Base-by-base conservation (phyloP, 2,329 filamentous ascomycete species). In the Penicillium sp. region DNA sequence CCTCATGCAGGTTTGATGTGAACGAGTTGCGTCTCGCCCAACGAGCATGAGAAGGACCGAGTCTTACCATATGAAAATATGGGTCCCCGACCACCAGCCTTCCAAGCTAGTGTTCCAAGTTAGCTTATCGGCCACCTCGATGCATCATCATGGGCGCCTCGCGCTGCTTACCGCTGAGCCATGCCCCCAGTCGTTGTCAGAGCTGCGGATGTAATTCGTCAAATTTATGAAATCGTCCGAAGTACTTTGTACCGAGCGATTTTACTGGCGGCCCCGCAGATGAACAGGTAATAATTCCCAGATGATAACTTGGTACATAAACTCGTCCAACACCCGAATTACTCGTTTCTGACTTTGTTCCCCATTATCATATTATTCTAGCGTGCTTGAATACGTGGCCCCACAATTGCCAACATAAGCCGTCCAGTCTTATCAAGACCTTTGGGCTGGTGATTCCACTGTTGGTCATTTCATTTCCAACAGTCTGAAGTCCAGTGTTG, bases 81-180 rank as follows among this genome's bases (percentile, higher is more conserved):
- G 23, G 29, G 9, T 53, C 40, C 27, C 25, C 25, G 31, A 8
- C 25, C 45, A 39, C 38, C 25, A 41, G 34, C 38, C 12, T 23
- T 32, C 29, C 25, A 23, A 25, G 21, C 56, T 55, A 55, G 52
- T 52, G 56, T 58, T 52, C 44, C 56, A 58, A 23, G 47, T 55
- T 55, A 40, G 46, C 49, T 44, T 58, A 48, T 35, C 27, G 48
- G 49, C 52, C 47, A 39, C 39, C 49, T 29, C 53, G 52, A 44
- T 35, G 51, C 52, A 52, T 46, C 42, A 44, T 31, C 29, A 46
- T 42, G 49, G 49, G 47, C 44, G 44, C 56, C 32, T 52, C 48
- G 35, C 18, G 25, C 29, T 52, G 48, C 50, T 58, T 58, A 51
- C 56, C 56, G 56, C 56, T 53, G 56, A 50, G 48, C 53, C 48